Evolutionary conservation across 768 basidiomycete species (phyloP).

Genomic region (Cystobasidium onofrii): DNA sequence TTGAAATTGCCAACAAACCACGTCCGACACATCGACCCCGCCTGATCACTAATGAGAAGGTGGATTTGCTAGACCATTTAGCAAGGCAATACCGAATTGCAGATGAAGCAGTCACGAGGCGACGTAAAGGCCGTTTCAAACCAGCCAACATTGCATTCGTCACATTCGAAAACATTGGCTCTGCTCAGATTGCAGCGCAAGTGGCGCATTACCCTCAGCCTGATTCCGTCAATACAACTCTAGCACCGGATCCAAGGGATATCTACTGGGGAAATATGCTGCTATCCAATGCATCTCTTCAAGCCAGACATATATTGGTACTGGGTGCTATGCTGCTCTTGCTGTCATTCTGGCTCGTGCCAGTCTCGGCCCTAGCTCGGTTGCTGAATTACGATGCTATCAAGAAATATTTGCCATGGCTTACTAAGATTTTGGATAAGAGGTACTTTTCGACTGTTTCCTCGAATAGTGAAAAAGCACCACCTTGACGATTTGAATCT

Average conservation of each 20-base stretch:
- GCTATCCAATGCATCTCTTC: slow-evolving; percentile 55
- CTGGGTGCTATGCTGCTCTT: slow-evolving; percentile 61
- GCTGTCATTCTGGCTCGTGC: slow-evolving; percentile 85
- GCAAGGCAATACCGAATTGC: slow-evolving; percentile 69
- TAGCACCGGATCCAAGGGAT: slow-evolving; percentile 86
- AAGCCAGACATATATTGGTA: slow-evolving; percentile 65
- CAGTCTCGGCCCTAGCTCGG: slow-evolving; percentile 75
- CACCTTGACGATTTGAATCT: neutral
- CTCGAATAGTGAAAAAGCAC: too few relatives aligned
- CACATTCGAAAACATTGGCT: slow-evolving; percentile 73
- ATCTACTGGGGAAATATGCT: slow-evolving; percentile 89
- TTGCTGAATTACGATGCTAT: slow-evolving; percentile 89
- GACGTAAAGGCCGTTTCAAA: slow-evolving; percentile 67
- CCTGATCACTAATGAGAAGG: slow-evolving; percentile 61
- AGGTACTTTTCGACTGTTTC: too few relatives aligned
- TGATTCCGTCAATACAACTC: slow-evolving; percentile 38
- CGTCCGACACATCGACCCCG: slow-evolving; percentile 67
- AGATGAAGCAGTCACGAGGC: slow-evolving; percentile 71
- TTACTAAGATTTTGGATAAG: slow-evolving; percentile 71
- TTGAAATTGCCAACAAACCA: slow-evolving; percentile 65
- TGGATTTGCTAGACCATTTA: slow-evolving; percentile 83
- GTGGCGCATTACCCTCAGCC: slow-evolving; percentile 56
- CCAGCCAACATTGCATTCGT: slow-evolving; percentile 83
- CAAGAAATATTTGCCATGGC: slow-evolving; percentile 77
- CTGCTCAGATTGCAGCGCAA: slow-evolving; percentile 74